Evolutionary conservation across 2,329 filamentous ascomycete species (phyloP), one percentile per base, ranked within the genome.

Genomic region (Neobulgaria alba): DNA sequence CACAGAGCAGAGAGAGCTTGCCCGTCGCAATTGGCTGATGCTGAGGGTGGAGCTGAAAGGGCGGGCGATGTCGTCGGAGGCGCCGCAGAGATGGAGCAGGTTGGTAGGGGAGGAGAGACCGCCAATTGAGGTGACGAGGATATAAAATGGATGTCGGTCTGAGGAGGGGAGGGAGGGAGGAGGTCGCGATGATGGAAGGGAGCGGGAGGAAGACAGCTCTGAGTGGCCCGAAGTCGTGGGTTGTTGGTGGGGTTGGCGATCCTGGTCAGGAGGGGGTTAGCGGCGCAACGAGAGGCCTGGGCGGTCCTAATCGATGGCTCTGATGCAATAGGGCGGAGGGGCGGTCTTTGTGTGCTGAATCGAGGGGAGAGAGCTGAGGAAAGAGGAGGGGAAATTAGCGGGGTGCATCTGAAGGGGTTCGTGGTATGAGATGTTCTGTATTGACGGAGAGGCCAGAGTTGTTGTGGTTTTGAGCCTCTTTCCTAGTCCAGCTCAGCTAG

Each of bases 21-120:
- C 21, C 19, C 39, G 41, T 50, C 42, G 39, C 43, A 48, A 48
- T 48, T 46, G 43, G 35, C 41, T 31, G 33, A 7, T 10, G 34
- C 23, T 7, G 5, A 10, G 8, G 33, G 8, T 5, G 18, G 5
- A 3, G 31, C 16, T 19, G 15, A 10, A 20, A 5, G 10, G 31
- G 18, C n/a, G 15, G n/a, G 23, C 17, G 32, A 37, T 33, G 34
- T 26, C 20, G 38, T n/a, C 32, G 31, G 16, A 20, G 33, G 8
- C 16, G 10, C 4, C 9, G 33, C 9, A 5, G 14, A 16, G 5
- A 10, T 9, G 14, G 17, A 17, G 32, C 17, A 7, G 12, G 14
- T 16, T 14, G 3, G 10, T 3, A 7, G n/a, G 20, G 18, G 18
- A n/a, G 4, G 10, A 16, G 10, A 4, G 31, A 33, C 4, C 10